Conservation (phyloP, 768 basidiomycete genomes). For the Collybia nuda region DNA sequence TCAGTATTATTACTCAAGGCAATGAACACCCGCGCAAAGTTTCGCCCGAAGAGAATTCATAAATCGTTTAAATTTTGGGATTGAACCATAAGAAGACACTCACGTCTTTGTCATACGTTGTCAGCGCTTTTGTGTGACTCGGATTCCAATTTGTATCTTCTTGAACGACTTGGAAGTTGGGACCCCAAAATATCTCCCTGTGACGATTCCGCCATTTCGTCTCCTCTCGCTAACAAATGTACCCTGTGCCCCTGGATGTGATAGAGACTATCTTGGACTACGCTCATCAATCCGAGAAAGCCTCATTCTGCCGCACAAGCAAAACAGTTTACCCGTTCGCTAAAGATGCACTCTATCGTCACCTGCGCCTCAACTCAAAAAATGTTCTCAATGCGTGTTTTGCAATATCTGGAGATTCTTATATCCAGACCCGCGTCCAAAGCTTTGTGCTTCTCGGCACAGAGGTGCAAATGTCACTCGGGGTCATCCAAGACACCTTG, state of each 20-base stretch:
- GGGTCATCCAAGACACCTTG: slow-evolving; percentile 19
- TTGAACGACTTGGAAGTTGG: no score
- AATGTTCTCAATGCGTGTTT: slow-evolving; percentile 20
- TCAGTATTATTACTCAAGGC: no score
- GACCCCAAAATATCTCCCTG: no score
- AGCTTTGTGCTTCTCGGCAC: slow-evolving; percentile 15
- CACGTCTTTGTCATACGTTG: no score
- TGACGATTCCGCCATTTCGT: not conserved
- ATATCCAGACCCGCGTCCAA: slow-evolving; percentile 17
- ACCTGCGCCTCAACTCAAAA: slow-evolving; percentile 15
- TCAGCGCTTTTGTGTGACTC: no score
- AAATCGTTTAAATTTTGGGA: no score
- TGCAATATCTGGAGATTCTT: slow-evolving; percentile 18
- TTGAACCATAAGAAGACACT: no score
- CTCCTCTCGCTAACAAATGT: not conserved
- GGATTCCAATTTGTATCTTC: no score
- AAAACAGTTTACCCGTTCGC: slow-evolving; percentile 15
- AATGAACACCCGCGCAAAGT: no score
- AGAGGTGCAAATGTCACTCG: slow-evolving; percentile 19
- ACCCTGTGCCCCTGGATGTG: slow-evolving; percentile 18
- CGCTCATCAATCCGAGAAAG: slow-evolving; percentile 13
- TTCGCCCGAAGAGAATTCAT: no score
- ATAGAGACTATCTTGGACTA: slow-evolving; percentile 18
- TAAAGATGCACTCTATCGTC: slow-evolving; percentile 19
- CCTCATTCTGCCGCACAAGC: slow-evolving; percentile 19